These are phyloP conservation scores for Rhodosporidiobolus sp. DNA, from an alignment of 768 basidiomycete genomes.

Conservation along the genomic window DNA sequence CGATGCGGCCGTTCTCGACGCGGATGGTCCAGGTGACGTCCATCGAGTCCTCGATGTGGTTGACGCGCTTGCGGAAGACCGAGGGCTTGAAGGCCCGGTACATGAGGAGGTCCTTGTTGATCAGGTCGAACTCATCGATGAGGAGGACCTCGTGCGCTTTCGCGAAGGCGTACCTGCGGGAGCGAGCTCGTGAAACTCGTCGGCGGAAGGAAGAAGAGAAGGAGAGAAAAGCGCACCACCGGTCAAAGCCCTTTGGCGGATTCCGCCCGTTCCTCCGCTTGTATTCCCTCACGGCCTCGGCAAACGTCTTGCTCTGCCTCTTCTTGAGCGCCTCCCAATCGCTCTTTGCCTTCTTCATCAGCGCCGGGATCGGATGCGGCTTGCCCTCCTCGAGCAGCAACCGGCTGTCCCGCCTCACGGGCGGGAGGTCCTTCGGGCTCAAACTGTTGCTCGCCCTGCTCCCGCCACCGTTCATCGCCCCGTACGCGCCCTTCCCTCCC, in stretches of 20 bases:
- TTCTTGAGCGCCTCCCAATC: conserved; percentile 48
- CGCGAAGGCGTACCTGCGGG: conserved; percentile 37
- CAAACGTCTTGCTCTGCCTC: conserved; percentile 48
- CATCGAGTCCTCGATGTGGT: conserved; percentile 19
- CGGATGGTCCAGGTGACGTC: conserved; percentile 42
- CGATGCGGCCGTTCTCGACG: conserved; percentile 29
- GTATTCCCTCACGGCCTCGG: conserved; percentile 50
- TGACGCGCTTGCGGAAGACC: conserved; percentile 39
- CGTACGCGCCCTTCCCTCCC: neutral
- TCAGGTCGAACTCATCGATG: conserved; percentile 47
- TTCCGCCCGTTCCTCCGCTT: conserved; percentile 47
- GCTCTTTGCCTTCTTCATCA: conserved; percentile 48
- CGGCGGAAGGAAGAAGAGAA: neutral
- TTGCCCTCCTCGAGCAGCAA: conserved; percentile 41
- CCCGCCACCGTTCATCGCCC: neutral
- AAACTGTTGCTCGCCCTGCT: too few species aligned
- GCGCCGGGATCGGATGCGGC: conserved; percentile 49
- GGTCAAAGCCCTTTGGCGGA: conserved; percentile 52
- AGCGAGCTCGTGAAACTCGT: too few species aligned
- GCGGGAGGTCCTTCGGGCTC: conserved; percentile 15
- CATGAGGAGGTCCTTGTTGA: conserved; percentile 44
- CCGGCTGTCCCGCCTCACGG: conserved; percentile 31
- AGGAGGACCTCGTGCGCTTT: conserved; percentile 40
- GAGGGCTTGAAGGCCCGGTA: conserved; percentile 44
- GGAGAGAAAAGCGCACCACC: conserved; percentile 33